These are phyloP conservation scores for Puccinia polysora DNA, from an alignment of 1,284 basidiomycete genomes.

Conservation along the genomic window DNA sequence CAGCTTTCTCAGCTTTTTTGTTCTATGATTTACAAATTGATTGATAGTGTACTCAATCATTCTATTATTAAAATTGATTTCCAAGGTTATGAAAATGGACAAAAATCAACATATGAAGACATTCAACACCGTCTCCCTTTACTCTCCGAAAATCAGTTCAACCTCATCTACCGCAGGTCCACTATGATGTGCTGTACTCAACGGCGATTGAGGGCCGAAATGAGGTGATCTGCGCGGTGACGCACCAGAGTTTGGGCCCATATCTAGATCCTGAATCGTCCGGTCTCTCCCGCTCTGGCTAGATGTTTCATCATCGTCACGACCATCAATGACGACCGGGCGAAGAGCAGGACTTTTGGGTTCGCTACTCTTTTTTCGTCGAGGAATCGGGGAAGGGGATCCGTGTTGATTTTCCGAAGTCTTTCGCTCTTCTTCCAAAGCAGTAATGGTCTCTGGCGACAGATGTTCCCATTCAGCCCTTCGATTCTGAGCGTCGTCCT, in stretches of 20 bases:
- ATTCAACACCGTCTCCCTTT: too few species aligned
- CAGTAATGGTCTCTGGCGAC: constrained; percentile 41
- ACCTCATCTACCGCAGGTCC: constrained; percentile 43
- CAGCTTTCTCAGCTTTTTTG: too few species aligned
- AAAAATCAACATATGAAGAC: too few species aligned
- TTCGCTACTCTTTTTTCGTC: constrained; percentile 32
- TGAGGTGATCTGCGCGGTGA: constrained; percentile 20
- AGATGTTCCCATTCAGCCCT: constrained; percentile 42
- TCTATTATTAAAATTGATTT: too few species aligned
- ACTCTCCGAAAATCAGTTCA: constrained; percentile 41
- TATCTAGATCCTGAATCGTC: background rate
- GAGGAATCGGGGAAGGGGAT: constrained; percentile 26
- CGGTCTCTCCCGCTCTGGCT: constrained; percentile 1
- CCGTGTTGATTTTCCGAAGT: constrained; percentile 23
- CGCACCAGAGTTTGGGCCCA: background rate
- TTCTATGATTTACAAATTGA: too few species aligned
- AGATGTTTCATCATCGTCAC: constrained; percentile 18
- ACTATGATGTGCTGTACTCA: constrained; percentile 28
- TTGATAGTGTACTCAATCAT: too few species aligned
- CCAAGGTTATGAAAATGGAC: too few species aligned
- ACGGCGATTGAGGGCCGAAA: constrained; percentile 36
- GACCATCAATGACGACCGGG: constrained; percentile 29
- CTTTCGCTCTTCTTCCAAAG: constrained; percentile 38
- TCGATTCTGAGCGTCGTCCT: constrained; percentile 20
- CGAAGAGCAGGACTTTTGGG: constrained; percentile 42